phyloP scores from a whole-genome alignment of 495 filamentous ascomycete genomes.

The Aspergillus affinis region DNA sequence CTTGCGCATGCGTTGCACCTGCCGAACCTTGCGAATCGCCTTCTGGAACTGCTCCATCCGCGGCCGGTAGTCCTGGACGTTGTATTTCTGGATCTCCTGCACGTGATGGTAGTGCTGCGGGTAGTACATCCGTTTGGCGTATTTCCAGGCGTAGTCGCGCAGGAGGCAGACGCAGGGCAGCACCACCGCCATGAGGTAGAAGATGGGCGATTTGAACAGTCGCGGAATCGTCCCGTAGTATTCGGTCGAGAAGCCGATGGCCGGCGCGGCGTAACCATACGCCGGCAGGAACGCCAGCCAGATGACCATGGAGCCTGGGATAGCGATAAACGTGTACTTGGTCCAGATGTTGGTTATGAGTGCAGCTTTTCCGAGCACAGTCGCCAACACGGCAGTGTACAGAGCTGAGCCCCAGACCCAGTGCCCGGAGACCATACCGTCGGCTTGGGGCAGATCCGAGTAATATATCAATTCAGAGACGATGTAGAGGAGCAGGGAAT shows the following conservation, averaged over 20 bases:
- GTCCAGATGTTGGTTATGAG: slow-evolving; percentile 98
- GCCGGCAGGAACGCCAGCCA: slow-evolving; percentile 89
- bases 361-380: slow-evolving; percentile 92
- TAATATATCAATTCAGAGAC: slow-evolving; percentile 78
- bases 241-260: slow-evolving; percentile 77
- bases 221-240: slow-evolving; percentile 79
- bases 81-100: slow-evolving; percentile 99
- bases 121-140: slow-evolving; percentile 91
- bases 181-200: slow-evolving; percentile 84
- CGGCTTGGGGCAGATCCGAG: slow-evolving; percentile 67
- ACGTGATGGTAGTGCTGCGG: slow-evolving; percentile 98
- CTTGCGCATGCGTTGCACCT: slow-evolving; percentile 99
- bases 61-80: slow-evolving; percentile 97
- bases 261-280: slow-evolving; percentile 89
- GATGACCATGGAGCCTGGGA: slow-evolving; percentile 87
- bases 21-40: slow-evolving; percentile 95
- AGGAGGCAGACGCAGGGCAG: slow-evolving; percentile 83
- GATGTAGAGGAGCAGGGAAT: slow-evolving; percentile 89
- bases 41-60: slow-evolving; percentile 99
- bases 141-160: slow-evolving; percentile 82
- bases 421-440: slow-evolving; percentile 82
- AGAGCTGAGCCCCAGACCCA: slow-evolving; percentile 96
- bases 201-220: slow-evolving; percentile 78
- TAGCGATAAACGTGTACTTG: slow-evolving; percentile 94
- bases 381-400: slow-evolving; percentile 87